Evolutionary conservation across 805 yeast species (phyloP).

Genomic region (Kuraishia hungarica): DNA sequence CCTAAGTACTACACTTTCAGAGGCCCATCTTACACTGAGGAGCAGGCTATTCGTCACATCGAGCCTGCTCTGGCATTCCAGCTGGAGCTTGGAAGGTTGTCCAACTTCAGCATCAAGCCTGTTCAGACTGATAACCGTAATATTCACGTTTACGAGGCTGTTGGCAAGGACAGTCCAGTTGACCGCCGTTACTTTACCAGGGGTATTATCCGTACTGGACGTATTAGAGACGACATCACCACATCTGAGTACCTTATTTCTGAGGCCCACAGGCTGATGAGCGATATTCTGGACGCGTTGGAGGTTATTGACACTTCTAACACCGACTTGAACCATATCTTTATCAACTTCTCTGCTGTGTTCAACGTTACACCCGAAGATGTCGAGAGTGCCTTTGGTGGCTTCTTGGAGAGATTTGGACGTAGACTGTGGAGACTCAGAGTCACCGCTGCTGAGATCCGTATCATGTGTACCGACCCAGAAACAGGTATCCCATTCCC

Average conservation of each 20-base stretch:
- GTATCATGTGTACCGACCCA: slow-evolving; percentile 91
- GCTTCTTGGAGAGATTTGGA: slow-evolving; percentile 95
- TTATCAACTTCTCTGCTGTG: slow-evolving; percentile 93
- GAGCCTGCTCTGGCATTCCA: slow-evolving; percentile 99
- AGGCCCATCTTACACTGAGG: slow-evolving; percentile 80
- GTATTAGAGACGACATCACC: slow-evolving; percentile 85
- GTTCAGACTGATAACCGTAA: slow-evolving; percentile 94
- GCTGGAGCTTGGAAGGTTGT: slow-evolving; percentile 86
- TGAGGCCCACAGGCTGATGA: slow-evolving; percentile 93
- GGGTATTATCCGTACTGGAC: slow-evolving; percentile 95
- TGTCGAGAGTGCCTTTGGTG: slow-evolving; percentile 96
- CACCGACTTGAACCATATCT: slow-evolving; percentile 94
- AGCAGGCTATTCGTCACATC: slow-evolving; percentile 91
- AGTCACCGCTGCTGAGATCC: slow-evolving; percentile 94
- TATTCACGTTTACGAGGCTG: slow-evolving; percentile 94
- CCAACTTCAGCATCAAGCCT: slow-evolving; percentile 92
- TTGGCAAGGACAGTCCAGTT: slow-evolving; percentile 80
- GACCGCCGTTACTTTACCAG: slow-evolving; percentile 96
- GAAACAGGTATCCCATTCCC: slow-evolving; percentile 87
- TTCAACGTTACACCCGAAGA: slow-evolving; percentile 92
- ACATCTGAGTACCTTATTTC: slow-evolving; percentile 92
- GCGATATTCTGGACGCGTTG: slow-evolving; percentile 89
- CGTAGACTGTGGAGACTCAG: slow-evolving; percentile 94
- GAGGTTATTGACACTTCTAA: slow-evolving; percentile 92
- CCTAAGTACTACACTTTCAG: slow-evolving; percentile 95